Percentiles rank a stretch among this genome's conserved stretches.
Evolutionary conservation across 2,329 filamentous ascomycete species (phyloP).

Genomic region (Claviceps capensis): DNA sequence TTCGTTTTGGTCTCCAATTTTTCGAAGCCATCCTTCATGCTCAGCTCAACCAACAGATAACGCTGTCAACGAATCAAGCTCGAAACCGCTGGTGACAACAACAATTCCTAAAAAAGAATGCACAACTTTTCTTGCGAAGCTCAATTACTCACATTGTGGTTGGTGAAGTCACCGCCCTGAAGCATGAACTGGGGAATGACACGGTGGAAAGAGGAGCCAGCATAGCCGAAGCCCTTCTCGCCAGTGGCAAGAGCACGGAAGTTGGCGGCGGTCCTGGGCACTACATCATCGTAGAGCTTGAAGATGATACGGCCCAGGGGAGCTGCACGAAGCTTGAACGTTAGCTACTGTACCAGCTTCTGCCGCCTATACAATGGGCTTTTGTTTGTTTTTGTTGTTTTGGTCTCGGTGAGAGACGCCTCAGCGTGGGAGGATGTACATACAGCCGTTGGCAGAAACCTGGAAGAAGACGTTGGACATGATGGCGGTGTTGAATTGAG

Average conservation of each 20-base stretch:
- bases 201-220: slow-evolving; percentile 77
- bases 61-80: too few relatives aligned
- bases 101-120: too few relatives aligned
- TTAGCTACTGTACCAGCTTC: not conserved
- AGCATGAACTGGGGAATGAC: slow-evolving; percentile 92
- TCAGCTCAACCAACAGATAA: too few relatives aligned
- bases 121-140: too few relatives aligned
- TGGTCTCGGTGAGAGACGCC: too few relatives aligned
- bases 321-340: not conserved
- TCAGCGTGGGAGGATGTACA: not conserved
- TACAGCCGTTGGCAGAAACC: slow-evolving; percentile 7
- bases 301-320: slow-evolving; percentile 65
- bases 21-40: too few relatives aligned
- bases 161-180: slow-evolving; percentile 92
- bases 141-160: slow-evolving; percentile 53
- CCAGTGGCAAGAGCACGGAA: slow-evolving; percentile 73
- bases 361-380: not conserved
- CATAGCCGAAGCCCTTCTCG: slow-evolving; percentile 72
- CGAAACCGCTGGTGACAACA: too few relatives aligned
- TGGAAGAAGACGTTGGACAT: slow-evolving; percentile 9
- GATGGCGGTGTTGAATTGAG: not conserved
- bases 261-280: slow-evolving; percentile 80
- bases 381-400: not conserved
- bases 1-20: too few relatives aligned
- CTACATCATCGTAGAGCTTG: slow-evolving; percentile 70